A percentile compares a stretch with the other conserved stretches of the same genome.
These are phyloP conservation scores for Aureobasidium melanogenum DNA, from an alignment of 2,329 filamentous ascomycete genomes.

Conservation along the genomic window DNA sequence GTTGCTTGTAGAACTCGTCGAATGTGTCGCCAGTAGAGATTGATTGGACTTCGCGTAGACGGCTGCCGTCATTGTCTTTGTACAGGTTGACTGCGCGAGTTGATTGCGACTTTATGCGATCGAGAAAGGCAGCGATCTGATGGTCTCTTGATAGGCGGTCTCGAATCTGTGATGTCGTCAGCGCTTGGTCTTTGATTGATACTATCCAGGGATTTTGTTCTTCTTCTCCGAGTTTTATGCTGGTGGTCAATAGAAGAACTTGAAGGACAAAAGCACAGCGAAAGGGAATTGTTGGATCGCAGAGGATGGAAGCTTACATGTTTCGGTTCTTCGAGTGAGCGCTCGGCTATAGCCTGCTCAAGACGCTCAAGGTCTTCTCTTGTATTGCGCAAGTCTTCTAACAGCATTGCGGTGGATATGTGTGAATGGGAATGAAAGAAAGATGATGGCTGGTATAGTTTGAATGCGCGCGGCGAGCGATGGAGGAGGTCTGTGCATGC, in stretches of 20 bases:
- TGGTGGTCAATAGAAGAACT: conserved; percentile 41
- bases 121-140: conserved; percentile 77
- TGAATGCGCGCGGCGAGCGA: conserved; percentile 2
- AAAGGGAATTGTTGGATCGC: not conserved
- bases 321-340: conserved; percentile 78
- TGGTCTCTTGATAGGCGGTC: conserved; percentile 86
- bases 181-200: too few species aligned
- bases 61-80: conserved; percentile 63
- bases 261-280: not conserved
- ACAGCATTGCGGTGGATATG: conserved; percentile 48
- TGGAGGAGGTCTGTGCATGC: conserved; percentile 3
- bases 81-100: conserved; percentile 74
- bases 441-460: not conserved
- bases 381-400: conserved; percentile 88
- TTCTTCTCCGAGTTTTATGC: too few species aligned
- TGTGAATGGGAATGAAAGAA: not conserved
- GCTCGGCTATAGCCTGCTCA: conserved; percentile 87
- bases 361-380: conserved; percentile 95
- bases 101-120: conserved; percentile 81
- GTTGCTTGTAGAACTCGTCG: conserved; percentile 82
- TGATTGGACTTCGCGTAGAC: conserved; percentile 70
- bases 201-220: too few species aligned
- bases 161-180: conserved; percentile 54
- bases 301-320: conserved; percentile 34
- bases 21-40: conserved; percentile 81